Evolutionary conservation across 2,329 filamentous ascomycete genomes (phyloP), one percentile per base, ranked within the genome.

Genomic region (Xylaria sp.): DNA sequence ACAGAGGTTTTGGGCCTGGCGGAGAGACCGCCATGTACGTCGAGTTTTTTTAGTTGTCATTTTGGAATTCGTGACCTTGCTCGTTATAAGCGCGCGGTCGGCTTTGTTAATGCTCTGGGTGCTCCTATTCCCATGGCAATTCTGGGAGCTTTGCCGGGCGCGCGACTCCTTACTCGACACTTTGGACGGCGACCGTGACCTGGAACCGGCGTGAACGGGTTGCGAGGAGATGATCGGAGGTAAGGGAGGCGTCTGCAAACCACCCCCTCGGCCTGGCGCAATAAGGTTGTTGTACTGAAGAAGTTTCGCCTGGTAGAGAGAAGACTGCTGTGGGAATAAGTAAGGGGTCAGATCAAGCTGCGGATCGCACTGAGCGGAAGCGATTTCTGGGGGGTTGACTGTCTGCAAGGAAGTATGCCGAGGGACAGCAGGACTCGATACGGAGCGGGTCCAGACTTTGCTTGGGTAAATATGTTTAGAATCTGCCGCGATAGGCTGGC

Each of bases 201-300:
- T 77, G 52, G 82, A 76, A 66, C 80, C 77, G 68, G 80, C 78
- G 73, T 85, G 82, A 66, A 81, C 78, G 70, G 80, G 78, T 62
- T 83, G 79, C 59, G 82, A 75, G 56, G 83, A 83, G 63, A 85
- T 73, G 61, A 82, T 74, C 54, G 83, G 79, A 62, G 81, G 78
- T 62, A 84, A 78, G 60, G 83, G 80, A 63, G 79, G 75, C 60
- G 80, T 78, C 69, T 84, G 83, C 60, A 85, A 73, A 67, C 82
- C 81, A 66, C 81, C 80, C 59, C 73, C 72, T 68, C 83, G 76
- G 59, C 80, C 76, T 53, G 83, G 80, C 56, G 83, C 82, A 66
- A 87, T 80, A 70, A 87, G 82, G 69, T 81, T 83, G 73, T 87
- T 87, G 78, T 87, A 87, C 66, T 86, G 80, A 55, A 83, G 78